phyloP scores from a whole-genome alignment of 2,329 filamentous ascomycete genomes.

The Zasmidium cellare region DNA sequence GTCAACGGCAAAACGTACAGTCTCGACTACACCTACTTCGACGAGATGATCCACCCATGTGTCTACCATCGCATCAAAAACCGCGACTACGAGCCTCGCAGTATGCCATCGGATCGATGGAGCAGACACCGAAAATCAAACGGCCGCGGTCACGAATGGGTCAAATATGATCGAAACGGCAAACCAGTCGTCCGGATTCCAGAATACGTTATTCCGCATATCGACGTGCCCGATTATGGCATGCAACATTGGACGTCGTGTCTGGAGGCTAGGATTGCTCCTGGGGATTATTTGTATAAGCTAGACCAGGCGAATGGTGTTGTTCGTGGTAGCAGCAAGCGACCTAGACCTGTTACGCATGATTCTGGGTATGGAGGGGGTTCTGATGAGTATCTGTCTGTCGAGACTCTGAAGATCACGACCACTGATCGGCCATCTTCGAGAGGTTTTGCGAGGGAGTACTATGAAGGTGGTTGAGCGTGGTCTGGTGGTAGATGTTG shows the following conservation, averaged over 20 bases:
- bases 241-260: neutral
- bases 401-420: neutral
- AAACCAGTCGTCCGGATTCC: neutral
- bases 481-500: too few relatives aligned
- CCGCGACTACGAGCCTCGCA: neutral
- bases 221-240: neutral
- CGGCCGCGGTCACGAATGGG: neutral
- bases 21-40: constrained; percentile 1
- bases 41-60: constrained; percentile 18
- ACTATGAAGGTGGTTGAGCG: too few relatives aligned
- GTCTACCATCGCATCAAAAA: constrained; percentile 15
- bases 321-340: neutral
- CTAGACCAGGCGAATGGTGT: neutral
- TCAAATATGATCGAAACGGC: neutral
- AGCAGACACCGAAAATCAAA: neutral
- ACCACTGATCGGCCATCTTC: neutral
- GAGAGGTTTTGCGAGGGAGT: too few relatives aligned
- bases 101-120: neutral
- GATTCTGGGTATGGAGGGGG: neutral
- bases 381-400: neutral
- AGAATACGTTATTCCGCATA: neutral
- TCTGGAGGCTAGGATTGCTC: neutral
- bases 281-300: neutral
- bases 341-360: neutral
- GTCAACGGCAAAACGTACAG: neutral